Base-by-base conservation (phyloP, 331 rosid genomes). In the Erythrophleum ivorense region DNA sequence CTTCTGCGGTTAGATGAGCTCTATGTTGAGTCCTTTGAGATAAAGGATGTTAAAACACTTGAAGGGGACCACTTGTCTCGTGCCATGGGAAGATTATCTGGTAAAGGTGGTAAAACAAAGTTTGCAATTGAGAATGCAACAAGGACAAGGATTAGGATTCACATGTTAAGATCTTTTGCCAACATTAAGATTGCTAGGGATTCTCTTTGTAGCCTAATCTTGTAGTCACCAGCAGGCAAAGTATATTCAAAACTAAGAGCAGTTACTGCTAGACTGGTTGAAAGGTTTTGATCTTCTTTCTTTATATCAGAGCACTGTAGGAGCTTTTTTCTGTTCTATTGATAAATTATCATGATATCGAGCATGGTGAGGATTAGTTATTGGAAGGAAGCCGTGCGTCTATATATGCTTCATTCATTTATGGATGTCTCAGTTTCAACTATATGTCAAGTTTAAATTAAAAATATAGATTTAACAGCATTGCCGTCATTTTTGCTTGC, bases 201-300 rank as follows among this genome's bases (percentile, higher is more conserved):
- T 82, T 91, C 94, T 52, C 95, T 91, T 64, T 94, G 97, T 89
- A 88, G 87, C 86, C 89, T 91, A 34, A 94, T 94, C 73, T 75
- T 94, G 75, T 94, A 97, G 57, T 94, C 98, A 49, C 98, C 98
- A 1, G 98, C 98, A 0, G 97, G 90, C 8, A 91, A 93, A 79
- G 97, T 93, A 1, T 91, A 93, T 81, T 93, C 97, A 16, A 93
- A 93, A 82, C 79, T 93, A 13, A 85, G 97, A 81, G 88, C 97
- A 8, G 94, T 93, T 24, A 84, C 94, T 60, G 91, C 97, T 24
- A 91, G 97, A 84, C 69, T 91, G 80, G 93, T 95, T 0, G 95
- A 94, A 83, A 87, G 94, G 88, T 90, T 93, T 85, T 94, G 88
- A 88, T 79, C 57, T 52, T 40, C 68, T 49, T 52, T 34, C 29